Base-by-base conservation (phyloP, 306 rosid species). In the Trifolium fragiferum region DNA sequence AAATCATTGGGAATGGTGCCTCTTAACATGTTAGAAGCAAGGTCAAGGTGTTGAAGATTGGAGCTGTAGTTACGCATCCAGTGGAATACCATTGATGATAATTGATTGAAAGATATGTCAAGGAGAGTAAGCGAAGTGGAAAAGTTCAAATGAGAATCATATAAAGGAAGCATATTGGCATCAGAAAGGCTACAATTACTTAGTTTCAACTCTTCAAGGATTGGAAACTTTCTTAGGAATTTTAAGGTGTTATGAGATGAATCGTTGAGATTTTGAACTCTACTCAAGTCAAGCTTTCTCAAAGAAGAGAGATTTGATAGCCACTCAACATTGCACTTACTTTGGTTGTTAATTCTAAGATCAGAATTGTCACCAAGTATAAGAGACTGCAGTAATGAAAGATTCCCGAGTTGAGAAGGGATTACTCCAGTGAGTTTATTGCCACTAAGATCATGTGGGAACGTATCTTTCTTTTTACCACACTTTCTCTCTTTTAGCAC, bases 401-500 rank as follows among this genome's bases (percentile, higher is more conserved):
- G 82, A 43, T 53, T 72, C 8, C 63, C 69, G 3, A 79, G 60
- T 30, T 79, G 78, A 1, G 0, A 32, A 32, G 81, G 81, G 19
- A 69, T 77, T 8, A 1, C 15, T 21, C 70, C 70, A 14, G 0
- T 27, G 14, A 78, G 63, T 0, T 18, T 0, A 10, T 2, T 2
- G 4, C 10, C 0, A 0, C 55, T 1, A 3, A 82, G 55, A 12
- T 46, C 40, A 27, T 14, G 0, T 15, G 2, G 18, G 0, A 73
- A 46, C 2, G 1, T 21, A 21, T 21, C 2, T 21, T 21, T 21
- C 1, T 21, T 21, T 21, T 21, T 1, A 21, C 2, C 1, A 21
- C 23, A 1, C 2, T 21, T 21, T 21, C 1, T 1, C 23, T 21
- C 2, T 21, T 21, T 21, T 21, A 21, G 23, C 23, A 21, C 23